Percentiles rank a stretch among this genome's conserved stretches.
These are phyloP conservation scores for Croton setiger DNA, from an alignment of 441 rosid species.

Conservation along the genomic window DNA sequence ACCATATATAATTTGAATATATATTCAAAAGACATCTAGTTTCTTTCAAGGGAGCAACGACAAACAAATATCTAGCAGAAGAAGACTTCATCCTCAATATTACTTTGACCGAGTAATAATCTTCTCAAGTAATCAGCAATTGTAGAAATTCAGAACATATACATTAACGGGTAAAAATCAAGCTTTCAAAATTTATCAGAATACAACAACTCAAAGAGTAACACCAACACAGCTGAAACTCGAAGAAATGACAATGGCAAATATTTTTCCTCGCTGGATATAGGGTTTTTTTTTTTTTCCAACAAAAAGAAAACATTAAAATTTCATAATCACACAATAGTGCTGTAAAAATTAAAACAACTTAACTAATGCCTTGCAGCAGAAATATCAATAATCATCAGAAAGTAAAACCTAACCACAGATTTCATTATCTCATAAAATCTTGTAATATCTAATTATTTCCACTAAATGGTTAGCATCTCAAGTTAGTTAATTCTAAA, in stretches of 20 bases:
- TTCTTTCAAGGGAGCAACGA: not conserved
- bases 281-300: not conserved
- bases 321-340: not conserved
- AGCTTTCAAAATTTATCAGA: not conserved
- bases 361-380: not conserved
- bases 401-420: not conserved
- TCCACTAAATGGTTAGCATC: not conserved
- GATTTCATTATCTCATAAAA: not conserved
- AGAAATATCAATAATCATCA: not conserved
- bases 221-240: not conserved
- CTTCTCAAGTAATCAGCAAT: not conserved
- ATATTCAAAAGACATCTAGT: not conserved
- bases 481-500: not conserved
- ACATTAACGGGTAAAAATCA: not conserved
- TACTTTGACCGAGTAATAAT: too few relatives aligned
- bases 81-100: not conserved
- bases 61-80: not conserved
- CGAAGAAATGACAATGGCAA: not conserved
- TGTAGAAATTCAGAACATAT: not conserved
- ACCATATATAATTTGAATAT: conserved; percentile 5
- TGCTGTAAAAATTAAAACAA: not conserved
- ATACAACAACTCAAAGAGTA: conserved; percentile 1
- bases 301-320: not conserved
- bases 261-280: not conserved
- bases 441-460: not conserved